Base-by-base conservation (phyloP, 2,329 filamentous ascomycete genomes). In the Nigrospora sphaerica region DNA sequence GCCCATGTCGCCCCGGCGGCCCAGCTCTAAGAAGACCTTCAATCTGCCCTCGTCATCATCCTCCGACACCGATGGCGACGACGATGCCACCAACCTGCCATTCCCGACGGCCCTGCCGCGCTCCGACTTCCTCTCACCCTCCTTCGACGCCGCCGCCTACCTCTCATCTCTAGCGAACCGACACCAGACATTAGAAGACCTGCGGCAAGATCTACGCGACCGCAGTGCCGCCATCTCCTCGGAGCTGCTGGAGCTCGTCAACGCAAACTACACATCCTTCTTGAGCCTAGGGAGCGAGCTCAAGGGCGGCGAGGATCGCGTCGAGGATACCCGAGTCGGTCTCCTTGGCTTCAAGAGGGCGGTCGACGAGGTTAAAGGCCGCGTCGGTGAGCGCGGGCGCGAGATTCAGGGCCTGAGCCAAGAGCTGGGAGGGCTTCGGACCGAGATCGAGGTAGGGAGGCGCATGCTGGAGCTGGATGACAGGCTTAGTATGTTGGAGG, bases 181-280 rank as follows among this genome's bases (percentile, higher is more conserved):
- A 2, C 93, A 98, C 65, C 93, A 98, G 65, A 96, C 92, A 0
- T 86, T 98, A 41, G 91, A 95, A 62, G 93, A 98, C 64, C 74
- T 98, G 32, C 88, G 92, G 33, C 71, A 84, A 6, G 95, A 98
- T 60, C 75, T 98, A 14, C 84, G 91, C 39, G 81, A 90, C 48
- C 78, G 95, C 44, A 88, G 84, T 55, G 80, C 87, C 55, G 77
- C 85, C 17, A 83, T 98, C 50, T 87, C 84, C 58, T 81, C 85
- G 52, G 93, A 98, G 69, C 76, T 98, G 3, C 75, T 98, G 16
- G 92, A 96, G 68, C 80, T 98, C 9, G 93, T 98, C 54, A 98
- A 98, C 62, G 80, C 85, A 44, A 95, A 98, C 66, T 97, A 98
- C 63, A 85, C 89, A 41, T 86, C 92, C 47, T 98, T 98, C 57